Percentiles rank a stretch among this genome's conserved stretches.
phyloP scores from a whole-genome alignment of 2,329 filamentous ascomycete genomes.

The Colletotrichum sp. region DNA sequence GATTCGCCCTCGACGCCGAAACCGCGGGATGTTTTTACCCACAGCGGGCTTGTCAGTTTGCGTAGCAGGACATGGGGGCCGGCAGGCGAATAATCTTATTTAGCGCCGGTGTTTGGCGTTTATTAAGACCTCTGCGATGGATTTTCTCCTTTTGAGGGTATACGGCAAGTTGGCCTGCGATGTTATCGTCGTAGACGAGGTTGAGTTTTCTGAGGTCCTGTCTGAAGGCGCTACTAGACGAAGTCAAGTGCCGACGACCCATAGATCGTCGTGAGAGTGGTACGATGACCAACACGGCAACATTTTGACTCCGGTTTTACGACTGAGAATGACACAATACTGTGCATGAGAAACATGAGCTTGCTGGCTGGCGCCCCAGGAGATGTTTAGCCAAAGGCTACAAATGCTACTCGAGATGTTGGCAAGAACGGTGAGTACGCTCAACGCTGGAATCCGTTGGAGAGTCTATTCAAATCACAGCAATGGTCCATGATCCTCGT shows the following conservation, averaged over 20 bases:
- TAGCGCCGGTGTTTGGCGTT: not conserved
- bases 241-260: not conserved
- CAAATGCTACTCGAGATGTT: not conserved
- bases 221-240: not conserved
- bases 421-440: rapidly evolving
- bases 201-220: not conserved
- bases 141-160: not conserved
- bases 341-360: not conserved
- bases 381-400: not conserved
- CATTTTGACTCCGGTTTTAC: not conserved
- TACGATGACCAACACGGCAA: not conserved
- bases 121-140: not conserved
- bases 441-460: not conserved
- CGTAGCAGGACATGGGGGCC: not conserved
- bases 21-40: not conserved
- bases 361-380: not conserved
- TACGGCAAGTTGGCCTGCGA: not conserved
- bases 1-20: not conserved
- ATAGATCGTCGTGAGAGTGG: not conserved
- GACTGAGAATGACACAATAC: not conserved
- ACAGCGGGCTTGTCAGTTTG: not conserved
- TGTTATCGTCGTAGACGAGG: not conserved
- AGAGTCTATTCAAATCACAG: not conserved
- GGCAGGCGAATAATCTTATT: not conserved
- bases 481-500: not conserved